phyloP scores from a whole-genome alignment of 106 monocot species.

The Dendrobium nobile region DNA sequence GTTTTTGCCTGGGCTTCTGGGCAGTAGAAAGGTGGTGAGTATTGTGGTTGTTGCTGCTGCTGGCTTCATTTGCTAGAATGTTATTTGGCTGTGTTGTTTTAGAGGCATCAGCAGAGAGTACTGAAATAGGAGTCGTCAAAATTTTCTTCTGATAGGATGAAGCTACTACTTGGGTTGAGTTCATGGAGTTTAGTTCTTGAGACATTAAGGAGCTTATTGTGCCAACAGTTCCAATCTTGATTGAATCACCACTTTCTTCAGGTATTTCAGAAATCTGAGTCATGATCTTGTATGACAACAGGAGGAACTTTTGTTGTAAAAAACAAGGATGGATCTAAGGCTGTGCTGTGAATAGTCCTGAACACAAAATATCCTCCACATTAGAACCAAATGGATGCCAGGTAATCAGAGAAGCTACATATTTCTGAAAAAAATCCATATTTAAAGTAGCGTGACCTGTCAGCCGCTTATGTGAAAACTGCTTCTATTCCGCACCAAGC shows the following conservation, averaged over 20 bases:
- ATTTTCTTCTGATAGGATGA: slow-evolving; percentile 23
- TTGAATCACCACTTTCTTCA: slow-evolving; percentile 18
- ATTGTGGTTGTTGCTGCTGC: slow-evolving; percentile 11
- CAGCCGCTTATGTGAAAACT: too few species aligned
- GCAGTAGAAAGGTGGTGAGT: neutral
- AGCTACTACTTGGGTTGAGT: slow-evolving; percentile 25
- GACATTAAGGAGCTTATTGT: slow-evolving; percentile 70
- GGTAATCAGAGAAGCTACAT: too few species aligned
- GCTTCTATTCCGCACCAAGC: too few species aligned
- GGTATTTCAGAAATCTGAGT: slow-evolving; percentile 13
- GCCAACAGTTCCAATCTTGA: slow-evolving; percentile 64
- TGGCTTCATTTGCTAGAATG: slow-evolving; percentile 12
- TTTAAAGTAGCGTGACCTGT: too few species aligned
- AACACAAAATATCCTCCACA: neutral
- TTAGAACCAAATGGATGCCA: too few species aligned
- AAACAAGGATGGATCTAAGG: neutral
- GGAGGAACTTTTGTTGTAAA: neutral
- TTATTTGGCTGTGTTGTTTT: slow-evolving; percentile 25
- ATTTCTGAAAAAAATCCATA: too few species aligned
- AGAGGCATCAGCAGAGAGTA: slow-evolving; percentile 31
- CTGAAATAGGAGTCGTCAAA: slow-evolving; percentile 34
- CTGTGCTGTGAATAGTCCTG: neutral
- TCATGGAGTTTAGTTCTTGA: slow-evolving; percentile 42
- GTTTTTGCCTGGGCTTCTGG: neutral
- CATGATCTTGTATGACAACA: slow-evolving; percentile 20